These are phyloP conservation scores for Nakaseomyces kungkrabaensis DNA, from an alignment of 1,139 yeast species.

Conservation along the genomic window DNA sequence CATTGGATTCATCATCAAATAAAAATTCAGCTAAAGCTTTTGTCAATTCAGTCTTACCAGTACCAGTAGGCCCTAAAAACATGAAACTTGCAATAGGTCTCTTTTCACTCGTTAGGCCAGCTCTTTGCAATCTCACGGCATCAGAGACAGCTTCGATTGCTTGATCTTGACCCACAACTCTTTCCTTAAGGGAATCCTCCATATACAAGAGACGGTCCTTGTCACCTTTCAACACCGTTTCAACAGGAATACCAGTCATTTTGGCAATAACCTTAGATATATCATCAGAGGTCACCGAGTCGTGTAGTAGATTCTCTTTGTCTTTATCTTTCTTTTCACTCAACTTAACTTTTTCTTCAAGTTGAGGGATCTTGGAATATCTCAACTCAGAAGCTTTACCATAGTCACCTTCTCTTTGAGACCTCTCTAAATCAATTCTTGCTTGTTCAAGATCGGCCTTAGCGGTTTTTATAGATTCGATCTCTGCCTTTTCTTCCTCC, in stretches of 20 bases:
- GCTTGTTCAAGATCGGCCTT: constrained; percentile 80
- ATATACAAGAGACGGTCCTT: constrained; percentile 80
- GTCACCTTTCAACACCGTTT: constrained; percentile 85
- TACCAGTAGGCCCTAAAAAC: constrained; percentile 96
- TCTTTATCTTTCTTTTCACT: constrained; percentile 34
- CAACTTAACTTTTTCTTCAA: constrained; percentile 53
- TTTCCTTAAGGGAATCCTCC: constrained; percentile 66
- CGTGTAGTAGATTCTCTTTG: constrained; percentile 53
- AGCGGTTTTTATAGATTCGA: constrained; percentile 67
- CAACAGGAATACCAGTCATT: constrained; percentile 96
- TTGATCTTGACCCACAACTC: constrained; percentile 92
- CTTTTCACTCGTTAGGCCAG: constrained; percentile 87
- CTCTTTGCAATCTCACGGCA: constrained; percentile 92
- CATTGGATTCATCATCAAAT: constrained; percentile 79
- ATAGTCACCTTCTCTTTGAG: constrained; percentile 77
- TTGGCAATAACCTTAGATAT: constrained; percentile 85
- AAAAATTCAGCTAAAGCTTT: constrained; percentile 85
- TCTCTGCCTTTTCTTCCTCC: constrained; percentile 70
- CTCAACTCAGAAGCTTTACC: constrained; percentile 84
- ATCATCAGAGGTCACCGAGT: constrained; percentile 88
- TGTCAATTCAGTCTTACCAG: constrained; percentile 93
- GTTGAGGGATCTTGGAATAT: constrained; percentile 73
- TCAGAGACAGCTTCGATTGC: constrained; percentile 84
- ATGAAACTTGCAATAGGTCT: constrained; percentile 93
- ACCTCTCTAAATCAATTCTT: constrained; percentile 67